Conservation (phyloP, 148 eudicot species). For the Spergularia marina region DNA sequence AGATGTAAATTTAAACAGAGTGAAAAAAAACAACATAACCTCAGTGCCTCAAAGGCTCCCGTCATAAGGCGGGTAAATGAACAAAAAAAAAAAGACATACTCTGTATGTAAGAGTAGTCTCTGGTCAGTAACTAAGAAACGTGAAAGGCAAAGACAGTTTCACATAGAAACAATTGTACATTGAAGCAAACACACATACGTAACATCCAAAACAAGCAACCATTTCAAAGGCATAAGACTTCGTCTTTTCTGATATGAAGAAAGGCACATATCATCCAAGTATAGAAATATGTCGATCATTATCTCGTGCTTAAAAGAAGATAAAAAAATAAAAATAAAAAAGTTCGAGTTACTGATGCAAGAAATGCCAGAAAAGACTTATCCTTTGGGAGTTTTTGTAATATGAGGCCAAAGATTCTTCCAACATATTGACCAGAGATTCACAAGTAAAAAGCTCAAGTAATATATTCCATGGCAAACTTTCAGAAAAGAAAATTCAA, state of each 20-base stretch:
- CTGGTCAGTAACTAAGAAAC: not conserved
- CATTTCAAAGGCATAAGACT: not conserved
- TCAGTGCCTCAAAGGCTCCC: too few species aligned
- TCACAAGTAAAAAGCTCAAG: not conserved
- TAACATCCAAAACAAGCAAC: not conserved
- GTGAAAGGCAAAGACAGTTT: not conserved
- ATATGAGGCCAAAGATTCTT: not conserved
- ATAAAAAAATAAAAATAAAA: too few species aligned
- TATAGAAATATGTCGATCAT: too few species aligned
- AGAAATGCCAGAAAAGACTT: too few species aligned
- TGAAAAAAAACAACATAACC: not conserved
- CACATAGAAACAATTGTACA: not conserved
- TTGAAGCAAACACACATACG: not conserved
- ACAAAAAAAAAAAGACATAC: too few species aligned
- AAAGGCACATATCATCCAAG: too few species aligned
- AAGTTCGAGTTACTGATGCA: too few species aligned
- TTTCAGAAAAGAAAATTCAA: not conserved
- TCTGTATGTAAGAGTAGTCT: too few species aligned
- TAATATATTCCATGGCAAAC: not conserved
- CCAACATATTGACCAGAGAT: not conserved
- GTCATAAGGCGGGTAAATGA: too few species aligned
- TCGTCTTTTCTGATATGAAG: too few species aligned
- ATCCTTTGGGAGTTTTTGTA: not conserved
- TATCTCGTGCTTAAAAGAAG: too few species aligned
- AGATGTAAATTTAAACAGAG: slow-evolving; percentile 25